Evolutionary conservation across 306 rosid species (phyloP).

Genomic region (Acacia melanoxylon): DNA sequence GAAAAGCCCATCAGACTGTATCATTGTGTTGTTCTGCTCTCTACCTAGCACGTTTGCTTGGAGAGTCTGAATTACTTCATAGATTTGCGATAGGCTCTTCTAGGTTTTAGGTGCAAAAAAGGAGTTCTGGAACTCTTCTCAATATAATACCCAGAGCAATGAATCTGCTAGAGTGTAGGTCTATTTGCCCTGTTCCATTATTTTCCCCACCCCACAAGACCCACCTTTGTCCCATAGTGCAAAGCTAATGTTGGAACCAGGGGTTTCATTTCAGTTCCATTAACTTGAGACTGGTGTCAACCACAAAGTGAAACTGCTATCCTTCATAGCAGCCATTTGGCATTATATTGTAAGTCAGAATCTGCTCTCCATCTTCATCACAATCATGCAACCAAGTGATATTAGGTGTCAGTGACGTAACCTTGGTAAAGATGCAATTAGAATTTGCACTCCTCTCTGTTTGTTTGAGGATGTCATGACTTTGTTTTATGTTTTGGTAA

Average conservation of each 20-base stretch:
- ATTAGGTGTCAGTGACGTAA: not conserved
- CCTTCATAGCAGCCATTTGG: not conserved
- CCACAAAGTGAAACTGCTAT: not conserved
- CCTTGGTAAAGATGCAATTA: not conserved
- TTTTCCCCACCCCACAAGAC: not conserved
- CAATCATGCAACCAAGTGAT: not conserved
- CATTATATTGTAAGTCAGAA: no score
- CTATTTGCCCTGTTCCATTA: not conserved
- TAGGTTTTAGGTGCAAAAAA: not conserved
- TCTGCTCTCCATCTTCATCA: not conserved
- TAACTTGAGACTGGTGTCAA: not conserved
- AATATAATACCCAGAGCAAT: not conserved
- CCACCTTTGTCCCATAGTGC: not conserved
- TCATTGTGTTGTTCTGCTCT: not conserved
- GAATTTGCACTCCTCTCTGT: not conserved
- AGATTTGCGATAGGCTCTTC: not conserved
- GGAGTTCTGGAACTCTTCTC: not conserved
- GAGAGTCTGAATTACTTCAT: not conserved
- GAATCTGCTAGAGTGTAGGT: not conserved
- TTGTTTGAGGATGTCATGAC: not conserved
- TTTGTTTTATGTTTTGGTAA: not conserved
- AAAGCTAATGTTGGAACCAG: not conserved
- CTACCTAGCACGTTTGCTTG: not conserved
- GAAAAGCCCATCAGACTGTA: not conserved
- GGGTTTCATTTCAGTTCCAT: not conserved